These are phyloP conservation scores for Cordyceps fumosorosea DNA, from an alignment of 2,329 filamentous ascomycete species.

Conservation along the genomic window DNA sequence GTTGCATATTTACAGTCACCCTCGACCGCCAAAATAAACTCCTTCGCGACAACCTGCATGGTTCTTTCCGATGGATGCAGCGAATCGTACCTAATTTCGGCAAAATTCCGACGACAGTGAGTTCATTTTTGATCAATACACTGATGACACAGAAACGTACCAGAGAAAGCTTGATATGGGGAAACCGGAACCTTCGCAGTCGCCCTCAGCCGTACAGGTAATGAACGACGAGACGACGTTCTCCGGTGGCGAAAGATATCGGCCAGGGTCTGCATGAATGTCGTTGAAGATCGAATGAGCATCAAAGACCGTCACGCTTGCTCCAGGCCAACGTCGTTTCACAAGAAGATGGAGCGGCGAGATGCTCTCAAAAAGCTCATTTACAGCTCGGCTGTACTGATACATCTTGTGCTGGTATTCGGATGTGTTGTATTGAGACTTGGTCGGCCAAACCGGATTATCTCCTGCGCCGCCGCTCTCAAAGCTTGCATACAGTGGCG, in stretches of 20 bases:
- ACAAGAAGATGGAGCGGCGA: conserved; percentile 39
- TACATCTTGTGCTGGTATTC: conserved; percentile 38
- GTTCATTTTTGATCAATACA: background rate
- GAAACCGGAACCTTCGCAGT: conserved; percentile 33
- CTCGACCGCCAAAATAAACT: conserved; percentile 35
- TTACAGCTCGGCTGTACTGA: conserved; percentile 42
- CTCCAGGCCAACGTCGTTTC: conserved; percentile 46
- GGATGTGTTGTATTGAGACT: conserved; percentile 39
- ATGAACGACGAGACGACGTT: conserved; percentile 55
- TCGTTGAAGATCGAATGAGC: conserved; percentile 59
- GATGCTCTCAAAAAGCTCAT: conserved; percentile 43
- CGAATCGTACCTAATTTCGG: conserved; percentile 48
- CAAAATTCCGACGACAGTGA: background rate
- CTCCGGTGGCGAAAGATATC: conserved; percentile 57
- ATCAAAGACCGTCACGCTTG: conserved; percentile 60
- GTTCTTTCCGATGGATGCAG: conserved; percentile 64
- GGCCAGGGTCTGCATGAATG: conserved; percentile 52
- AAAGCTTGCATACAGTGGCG: conserved; percentile 52
- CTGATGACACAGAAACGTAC: conserved; percentile 30
- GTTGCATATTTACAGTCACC: conserved; percentile 36
- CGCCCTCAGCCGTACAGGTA: conserved; percentile 37
- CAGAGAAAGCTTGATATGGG: conserved; percentile 59
- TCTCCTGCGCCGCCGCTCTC: conserved; percentile 32
- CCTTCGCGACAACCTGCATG: conserved; percentile 32
- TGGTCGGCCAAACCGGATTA: conserved; percentile 41